Evolutionary conservation across 495 filamentous ascomycete species (phyloP), one percentile per base, ranked within the genome.

Genomic region (Penicillium cataractarum): DNA sequence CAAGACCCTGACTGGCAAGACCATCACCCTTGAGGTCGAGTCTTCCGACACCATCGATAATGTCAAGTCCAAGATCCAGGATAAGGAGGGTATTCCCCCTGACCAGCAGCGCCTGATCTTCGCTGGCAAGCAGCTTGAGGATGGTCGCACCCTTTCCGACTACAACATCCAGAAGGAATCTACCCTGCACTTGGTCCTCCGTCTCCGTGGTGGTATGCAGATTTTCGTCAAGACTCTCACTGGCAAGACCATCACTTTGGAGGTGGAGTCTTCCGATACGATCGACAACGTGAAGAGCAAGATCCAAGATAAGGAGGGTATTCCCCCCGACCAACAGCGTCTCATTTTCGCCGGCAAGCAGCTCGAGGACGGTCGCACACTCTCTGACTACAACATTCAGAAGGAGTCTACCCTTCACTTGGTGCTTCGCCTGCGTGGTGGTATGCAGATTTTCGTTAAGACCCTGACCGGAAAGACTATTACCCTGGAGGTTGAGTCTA

Each of bases 241-340:
- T 10, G 87, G 87, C 63, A 90, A 90, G 77, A 90, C 87, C 3
- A 90, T 90, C 67, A 90, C 87, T 3, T 72, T 90, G 51, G 87
- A 90, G 67, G 87, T 90, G 8, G 87, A 90, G 72, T 87, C 84
- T 0, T 87, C 84, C 84, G 94, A 98, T 73, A 97, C 94, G 13
- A 97, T 98, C 81, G 95, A 98, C 83, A 98, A 97, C 66, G 94
- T 98, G 62, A 98, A 98, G 87, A 84, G 82, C 62, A 98, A 98
- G 86, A 98, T 98, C 42, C 94, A 98, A 78, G 94, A 97, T 69
- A 97, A 97, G 84, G 93, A 97, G 77, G 93, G 93, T 48, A 97
- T 97, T 65, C 93, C 92, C 19, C 93, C 93, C 7, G 92, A 97
- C 76, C 92, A 96, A 77, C 92, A 96, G 75, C 92, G 93, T 73